Conservation (phyloP, 164 flowering plant genomes). For the Tetrastigma voinierianum region DNA sequence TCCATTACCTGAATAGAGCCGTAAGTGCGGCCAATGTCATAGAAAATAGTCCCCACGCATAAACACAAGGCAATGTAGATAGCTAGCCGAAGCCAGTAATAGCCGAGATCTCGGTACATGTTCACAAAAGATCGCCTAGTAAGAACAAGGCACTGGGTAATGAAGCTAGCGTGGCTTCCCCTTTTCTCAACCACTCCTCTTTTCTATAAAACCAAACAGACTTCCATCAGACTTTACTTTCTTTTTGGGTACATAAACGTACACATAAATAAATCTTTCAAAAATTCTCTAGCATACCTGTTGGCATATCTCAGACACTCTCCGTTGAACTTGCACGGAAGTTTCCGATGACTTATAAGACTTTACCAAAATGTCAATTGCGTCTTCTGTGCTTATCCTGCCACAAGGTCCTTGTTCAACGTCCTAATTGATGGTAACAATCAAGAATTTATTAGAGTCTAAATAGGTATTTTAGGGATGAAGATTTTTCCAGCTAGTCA, state of each 20-base stretch:
- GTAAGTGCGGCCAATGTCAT: conserved; percentile 13
- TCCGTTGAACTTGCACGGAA: conserved; percentile 22
- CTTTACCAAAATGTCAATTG: conserved; percentile 32
- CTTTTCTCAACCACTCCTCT: conserved; percentile 13
- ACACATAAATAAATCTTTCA: background rate
- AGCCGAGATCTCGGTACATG: conserved; percentile 39
- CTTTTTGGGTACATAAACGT: too few relatives aligned
- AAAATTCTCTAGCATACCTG: conserved; percentile 20
- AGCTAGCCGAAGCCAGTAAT: conserved; percentile 39
- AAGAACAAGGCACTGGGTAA: conserved; percentile 30
- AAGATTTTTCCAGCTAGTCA: too few relatives aligned
- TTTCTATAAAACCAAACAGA: background rate
- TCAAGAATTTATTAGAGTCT: background rate
- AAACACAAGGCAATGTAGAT: conserved; percentile 21
- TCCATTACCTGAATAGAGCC: conserved; percentile 16
- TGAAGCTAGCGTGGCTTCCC: conserved; percentile 25
- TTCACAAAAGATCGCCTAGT: conserved; percentile 32
- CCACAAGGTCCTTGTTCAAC: conserved; percentile 30
- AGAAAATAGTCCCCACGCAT: conserved; percentile 18
- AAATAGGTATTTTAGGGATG: too few relatives aligned
- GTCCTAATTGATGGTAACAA: conserved; percentile 15
- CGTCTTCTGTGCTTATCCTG: conserved; percentile 35
- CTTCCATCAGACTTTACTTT: too few relatives aligned
- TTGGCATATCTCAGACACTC: conserved; percentile 23
- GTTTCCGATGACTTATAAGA: conserved; percentile 46